Conservation (phyloP, 2,329 filamentous ascomycete genomes). For the Cryphonectria naterciae region DNA sequence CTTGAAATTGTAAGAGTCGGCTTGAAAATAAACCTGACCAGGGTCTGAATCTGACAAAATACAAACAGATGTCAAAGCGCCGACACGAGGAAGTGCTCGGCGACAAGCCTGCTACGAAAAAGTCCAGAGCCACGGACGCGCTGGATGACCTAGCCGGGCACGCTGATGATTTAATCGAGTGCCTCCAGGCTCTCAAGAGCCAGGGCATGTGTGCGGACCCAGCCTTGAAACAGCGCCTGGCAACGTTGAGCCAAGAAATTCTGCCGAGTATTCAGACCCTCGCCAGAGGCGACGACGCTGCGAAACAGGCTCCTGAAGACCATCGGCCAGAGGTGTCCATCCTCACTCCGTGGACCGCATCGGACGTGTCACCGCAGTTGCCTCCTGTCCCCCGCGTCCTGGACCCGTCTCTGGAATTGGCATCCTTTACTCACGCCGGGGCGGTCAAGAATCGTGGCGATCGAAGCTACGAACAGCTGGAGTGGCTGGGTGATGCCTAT, state of each 20-base stretch:
- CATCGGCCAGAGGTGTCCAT: conserved; percentile 27
- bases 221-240: conserved; percentile 32
- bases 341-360: conserved; percentile 54
- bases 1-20: neutral
- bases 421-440: conserved; percentile 70
- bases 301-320: neutral
- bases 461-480: conserved; percentile 76
- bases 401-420: conserved; percentile 61
- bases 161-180: conserved; percentile 45
- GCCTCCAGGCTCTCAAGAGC: conserved; percentile 40
- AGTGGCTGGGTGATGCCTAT: conserved; percentile 88
- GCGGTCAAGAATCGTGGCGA: conserved; percentile 42
- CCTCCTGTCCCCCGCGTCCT: conserved; percentile 66
- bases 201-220: conserved; percentile 16
- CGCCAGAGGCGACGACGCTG: conserved; percentile 7
- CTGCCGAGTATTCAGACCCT: conserved; percentile 24
- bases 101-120: conserved; percentile 30
- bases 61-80: conserved; percentile 45
- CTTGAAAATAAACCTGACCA: neutral
- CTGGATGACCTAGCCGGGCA: conserved; percentile 39
- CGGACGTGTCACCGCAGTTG: conserved; percentile 51
- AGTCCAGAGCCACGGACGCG: conserved; percentile 31
- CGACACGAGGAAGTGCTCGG: conserved; percentile 31
- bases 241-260: conserved; percentile 28
- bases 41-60: neutral